phyloP scores from a whole-genome alignment of 2,329 filamentous ascomycete species.

The Tolypocladium amazonense region DNA sequence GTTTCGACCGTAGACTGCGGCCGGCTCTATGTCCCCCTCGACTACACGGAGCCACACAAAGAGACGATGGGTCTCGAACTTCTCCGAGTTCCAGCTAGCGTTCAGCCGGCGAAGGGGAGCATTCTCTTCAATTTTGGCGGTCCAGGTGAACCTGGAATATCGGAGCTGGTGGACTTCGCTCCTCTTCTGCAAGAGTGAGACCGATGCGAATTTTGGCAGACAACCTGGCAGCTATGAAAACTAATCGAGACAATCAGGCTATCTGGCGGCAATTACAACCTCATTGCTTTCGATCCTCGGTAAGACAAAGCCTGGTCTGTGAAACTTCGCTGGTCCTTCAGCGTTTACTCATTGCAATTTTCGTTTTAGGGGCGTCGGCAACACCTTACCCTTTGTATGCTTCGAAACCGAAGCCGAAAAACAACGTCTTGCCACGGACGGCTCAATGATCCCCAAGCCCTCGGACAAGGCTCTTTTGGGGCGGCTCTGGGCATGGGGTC shows the following conservation, averaged over 20 bases:
- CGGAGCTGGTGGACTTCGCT: not conserved
- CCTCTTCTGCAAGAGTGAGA: conserved; percentile 4
- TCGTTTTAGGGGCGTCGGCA: conserved; percentile 13
- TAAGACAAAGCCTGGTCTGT: conserved; percentile 4
- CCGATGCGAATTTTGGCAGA: not conserved
- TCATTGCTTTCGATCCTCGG: conserved; percentile 17
- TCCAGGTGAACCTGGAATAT: conserved; percentile 1
- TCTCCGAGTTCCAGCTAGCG: conserved; percentile 3
- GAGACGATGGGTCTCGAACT: conserved; percentile 5
- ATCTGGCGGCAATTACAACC: conserved; percentile 14
- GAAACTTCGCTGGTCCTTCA: not conserved
- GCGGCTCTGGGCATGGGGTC: conserved; percentile 11
- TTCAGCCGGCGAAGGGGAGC: conserved; percentile 13
- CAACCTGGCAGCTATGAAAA: not conserved
- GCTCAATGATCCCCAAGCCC: conserved; percentile 4
- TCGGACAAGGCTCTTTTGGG: conserved; percentile 10
- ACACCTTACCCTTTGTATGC: conserved; percentile 16
- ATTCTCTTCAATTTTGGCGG: conserved; percentile 16
- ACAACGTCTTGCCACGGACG: not conserved
- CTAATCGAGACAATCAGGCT: conserved; percentile 1
- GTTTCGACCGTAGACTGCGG: not conserved
- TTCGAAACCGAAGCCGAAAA: conserved; percentile 1
- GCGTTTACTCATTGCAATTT: not conserved
- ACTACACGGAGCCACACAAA: conserved; percentile 2
- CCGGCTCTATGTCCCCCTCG: conserved; percentile 1